These are phyloP conservation scores for Lycium barbarum DNA, from an alignment of 257 asterid species.

Conservation along the genomic window DNA sequence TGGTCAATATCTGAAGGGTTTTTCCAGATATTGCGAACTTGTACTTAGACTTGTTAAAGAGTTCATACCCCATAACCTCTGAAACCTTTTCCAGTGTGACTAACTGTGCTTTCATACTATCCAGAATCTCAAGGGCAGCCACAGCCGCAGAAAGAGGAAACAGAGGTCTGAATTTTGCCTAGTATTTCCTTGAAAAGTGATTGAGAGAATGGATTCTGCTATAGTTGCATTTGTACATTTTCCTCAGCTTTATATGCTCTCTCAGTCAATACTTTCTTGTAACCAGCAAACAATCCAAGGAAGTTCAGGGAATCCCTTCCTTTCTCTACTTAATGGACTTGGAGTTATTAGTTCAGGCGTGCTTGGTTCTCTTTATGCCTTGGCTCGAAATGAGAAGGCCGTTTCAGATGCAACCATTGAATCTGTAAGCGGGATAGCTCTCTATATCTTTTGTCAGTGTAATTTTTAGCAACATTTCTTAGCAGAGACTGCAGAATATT, in stretches of 20 bases:
- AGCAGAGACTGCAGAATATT: neutral
- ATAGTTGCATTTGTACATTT: constrained; percentile 26
- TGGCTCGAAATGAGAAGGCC: constrained; percentile 57
- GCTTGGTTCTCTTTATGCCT: constrained; percentile 72
- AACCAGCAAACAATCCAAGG: constrained; percentile 52
- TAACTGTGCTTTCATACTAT: constrained; percentile 30
- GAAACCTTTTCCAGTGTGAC: constrained; percentile 31
- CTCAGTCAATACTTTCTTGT: constrained; percentile 42
- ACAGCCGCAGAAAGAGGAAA: constrained; percentile 48
- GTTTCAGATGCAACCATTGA: constrained; percentile 61
- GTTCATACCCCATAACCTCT: neutral
- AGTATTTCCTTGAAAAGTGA: constrained; percentile 35
- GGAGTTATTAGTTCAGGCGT: constrained; percentile 70
- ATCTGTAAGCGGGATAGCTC: constrained; percentile 62
- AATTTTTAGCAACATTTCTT: neutral
- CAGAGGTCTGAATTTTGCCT: constrained; percentile 61
- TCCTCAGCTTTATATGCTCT: constrained; percentile 36
- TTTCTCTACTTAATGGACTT: constrained; percentile 64
- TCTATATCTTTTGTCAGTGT: neutral
- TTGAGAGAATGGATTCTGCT: constrained; percentile 32
- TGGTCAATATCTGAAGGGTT: constrained; percentile 10
- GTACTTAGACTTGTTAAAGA: neutral
- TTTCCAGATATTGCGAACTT: neutral
- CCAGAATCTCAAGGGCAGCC: constrained; percentile 56
- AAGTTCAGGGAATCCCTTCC: constrained; percentile 47